Evolutionary conservation across 371 early-diverging fungal species (phyloP).

Genomic region (Massospora cicadina): DNA sequence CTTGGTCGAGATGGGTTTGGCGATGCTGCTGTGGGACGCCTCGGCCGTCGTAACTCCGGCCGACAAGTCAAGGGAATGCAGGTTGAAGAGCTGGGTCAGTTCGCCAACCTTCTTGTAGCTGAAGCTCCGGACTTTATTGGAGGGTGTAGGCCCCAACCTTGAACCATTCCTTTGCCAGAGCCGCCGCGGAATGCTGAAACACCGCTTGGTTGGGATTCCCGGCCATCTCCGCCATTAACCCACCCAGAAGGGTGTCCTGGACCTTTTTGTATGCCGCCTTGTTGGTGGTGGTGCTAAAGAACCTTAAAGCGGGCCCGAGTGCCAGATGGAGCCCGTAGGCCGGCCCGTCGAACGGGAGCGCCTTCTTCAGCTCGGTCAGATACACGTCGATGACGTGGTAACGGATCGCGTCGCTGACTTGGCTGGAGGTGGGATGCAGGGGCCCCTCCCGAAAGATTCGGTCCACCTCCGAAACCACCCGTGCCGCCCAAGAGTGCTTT

Average conservation of each 20-base stretch:
- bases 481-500: conserved; percentile 39
- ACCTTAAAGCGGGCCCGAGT: neutral
- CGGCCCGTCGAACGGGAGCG: neutral
- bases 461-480: conserved; percentile 18
- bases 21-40: too few relatives aligned
- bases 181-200: neutral
- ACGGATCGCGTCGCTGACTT: neutral
- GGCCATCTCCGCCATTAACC: neutral
- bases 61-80: neutral
- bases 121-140: neutral
- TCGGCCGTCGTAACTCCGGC: too few relatives aligned
- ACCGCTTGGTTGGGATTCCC: neutral
- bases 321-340: neutral
- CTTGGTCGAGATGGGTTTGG: too few relatives aligned
- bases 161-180: neutral
- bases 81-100: neutral
- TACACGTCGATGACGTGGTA: neutral
- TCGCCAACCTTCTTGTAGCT: neutral
- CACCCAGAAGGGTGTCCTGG: neutral
- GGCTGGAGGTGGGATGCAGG: neutral
- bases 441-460: neutral
- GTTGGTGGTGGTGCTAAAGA: neutral
- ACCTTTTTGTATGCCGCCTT: neutral
- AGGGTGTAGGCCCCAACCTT: neutral
- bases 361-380: neutral